Evolutionary conservation across 495 filamentous ascomycete species (phyloP).

Genomic region (Xylaria curta): DNA sequence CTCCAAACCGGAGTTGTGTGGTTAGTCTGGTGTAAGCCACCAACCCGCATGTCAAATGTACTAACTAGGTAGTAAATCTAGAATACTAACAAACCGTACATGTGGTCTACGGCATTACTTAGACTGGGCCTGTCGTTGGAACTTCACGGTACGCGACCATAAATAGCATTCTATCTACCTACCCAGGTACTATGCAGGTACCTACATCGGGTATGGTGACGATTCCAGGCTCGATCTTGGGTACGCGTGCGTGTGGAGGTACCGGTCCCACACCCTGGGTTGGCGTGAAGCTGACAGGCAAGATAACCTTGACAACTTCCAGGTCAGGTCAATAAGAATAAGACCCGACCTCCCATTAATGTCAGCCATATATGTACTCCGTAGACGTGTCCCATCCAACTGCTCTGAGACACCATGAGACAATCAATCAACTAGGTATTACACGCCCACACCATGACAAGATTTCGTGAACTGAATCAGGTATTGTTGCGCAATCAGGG

Average conservation of each 20-base stretch:
- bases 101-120: not conserved
- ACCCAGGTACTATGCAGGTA: not conserved
- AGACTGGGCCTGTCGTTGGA: not conserved
- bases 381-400: not conserved
- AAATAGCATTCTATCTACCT: too few relatives aligned
- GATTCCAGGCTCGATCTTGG: not conserved
- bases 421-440: not conserved
- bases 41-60: not conserved
- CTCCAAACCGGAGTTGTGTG: too few relatives aligned
- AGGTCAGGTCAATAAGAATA: not conserved
- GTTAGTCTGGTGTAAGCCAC: too few relatives aligned
- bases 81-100: not conserved
- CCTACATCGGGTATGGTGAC: not conserved
- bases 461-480: not conserved
- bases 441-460: not conserved
- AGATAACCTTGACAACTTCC: not conserved
- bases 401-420: not conserved
- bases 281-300: not conserved
- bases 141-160: not conserved
- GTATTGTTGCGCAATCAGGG: constrained; percentile 13
- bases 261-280: not conserved
- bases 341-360: not conserved
- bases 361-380: not conserved
- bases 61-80: not conserved
- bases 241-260: constrained; percentile 2